These are phyloP conservation scores for Peronospora destructor DNA, from an alignment of 352 stramenopile species.

Conservation along the genomic window DNA sequence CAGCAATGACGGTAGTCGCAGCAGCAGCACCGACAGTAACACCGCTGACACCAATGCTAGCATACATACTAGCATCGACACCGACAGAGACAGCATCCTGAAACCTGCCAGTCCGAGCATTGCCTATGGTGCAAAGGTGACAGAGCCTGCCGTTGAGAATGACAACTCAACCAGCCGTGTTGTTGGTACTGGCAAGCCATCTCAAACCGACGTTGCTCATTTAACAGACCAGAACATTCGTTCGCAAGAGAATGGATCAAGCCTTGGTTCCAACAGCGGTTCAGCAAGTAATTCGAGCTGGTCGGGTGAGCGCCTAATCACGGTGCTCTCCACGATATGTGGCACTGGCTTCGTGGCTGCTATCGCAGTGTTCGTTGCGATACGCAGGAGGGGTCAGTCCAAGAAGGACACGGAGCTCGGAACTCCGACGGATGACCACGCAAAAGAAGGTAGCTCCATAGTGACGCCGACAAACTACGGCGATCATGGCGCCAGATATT, in stretches of 20 bases:
- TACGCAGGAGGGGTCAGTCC: constrained; percentile 24
- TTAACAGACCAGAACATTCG: constrained; percentile 9
- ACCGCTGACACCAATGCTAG: constrained; percentile 2
- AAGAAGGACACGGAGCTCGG: constrained; percentile 21
- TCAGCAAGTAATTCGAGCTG: constrained; percentile 13
- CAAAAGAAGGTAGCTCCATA: constrained; percentile 14
- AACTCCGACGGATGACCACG: constrained; percentile 26
- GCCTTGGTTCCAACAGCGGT: constrained; percentile 23
- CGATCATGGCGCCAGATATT: neutral
- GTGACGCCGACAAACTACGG: constrained; percentile 13
- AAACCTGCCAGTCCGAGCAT: neutral
- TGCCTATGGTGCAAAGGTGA: neutral
- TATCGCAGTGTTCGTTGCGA: constrained; percentile 34
- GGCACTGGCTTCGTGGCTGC: constrained; percentile 26
- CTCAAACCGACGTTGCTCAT: constrained; percentile 1
- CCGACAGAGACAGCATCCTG: neutral
- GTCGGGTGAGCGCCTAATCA: constrained; percentile 19
- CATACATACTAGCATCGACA: neutral
- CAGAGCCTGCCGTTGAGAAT: neutral
- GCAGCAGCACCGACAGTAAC: neutral
- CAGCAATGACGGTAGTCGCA: neutral
- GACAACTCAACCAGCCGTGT: constrained; percentile 12
- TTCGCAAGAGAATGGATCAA: constrained; percentile 13
- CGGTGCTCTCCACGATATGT: constrained; percentile 21
- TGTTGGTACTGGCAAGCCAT: constrained; percentile 5